These are phyloP conservation scores for Clarireedia paspali DNA, from an alignment of 2,329 filamentous ascomycete genomes.

Conservation along the genomic window DNA sequence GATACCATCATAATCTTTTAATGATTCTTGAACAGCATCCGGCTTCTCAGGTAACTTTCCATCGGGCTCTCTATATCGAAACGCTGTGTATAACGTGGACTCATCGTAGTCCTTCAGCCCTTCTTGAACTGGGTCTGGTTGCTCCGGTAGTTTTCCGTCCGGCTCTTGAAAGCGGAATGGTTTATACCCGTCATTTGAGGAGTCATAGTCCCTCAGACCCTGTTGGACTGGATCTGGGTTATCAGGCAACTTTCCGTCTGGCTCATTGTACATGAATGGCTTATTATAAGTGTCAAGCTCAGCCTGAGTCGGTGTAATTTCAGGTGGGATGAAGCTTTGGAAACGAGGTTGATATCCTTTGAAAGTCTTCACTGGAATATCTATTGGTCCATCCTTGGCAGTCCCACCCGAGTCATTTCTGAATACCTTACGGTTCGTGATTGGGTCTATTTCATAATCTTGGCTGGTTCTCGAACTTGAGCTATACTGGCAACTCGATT, in stretches of 20 bases:
- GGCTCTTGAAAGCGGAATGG: conserved; percentile 20
- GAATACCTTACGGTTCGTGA: conserved; percentile 47
- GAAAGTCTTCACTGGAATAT: conserved; percentile 26
- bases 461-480: background rate
- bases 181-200: conserved; percentile 18
- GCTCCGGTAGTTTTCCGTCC: conserved; percentile 18
- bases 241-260: conserved; percentile 29
- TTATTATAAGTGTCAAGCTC: conserved; percentile 23
- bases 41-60: conserved; percentile 19
- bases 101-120: conserved; percentile 22
- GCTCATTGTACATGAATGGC: conserved; percentile 30
- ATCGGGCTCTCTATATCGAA: conserved; percentile 23
- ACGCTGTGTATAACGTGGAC: conserved; percentile 16
- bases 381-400: background rate
- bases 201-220: conserved; percentile 33
- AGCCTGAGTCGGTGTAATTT: background rate
- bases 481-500: background rate
- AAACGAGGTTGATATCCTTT: conserved; percentile 32
- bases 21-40: conserved; percentile 30
- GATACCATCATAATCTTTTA: conserved; percentile 17
- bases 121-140: conserved; percentile 29
- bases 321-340: conserved; percentile 23
- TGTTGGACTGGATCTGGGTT: conserved; percentile 28
- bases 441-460: conserved; percentile 47
- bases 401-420: conserved; percentile 8